Conservation (phyloP, 495 filamentous ascomycete genomes). For the Acidiella bohemica region DNA sequence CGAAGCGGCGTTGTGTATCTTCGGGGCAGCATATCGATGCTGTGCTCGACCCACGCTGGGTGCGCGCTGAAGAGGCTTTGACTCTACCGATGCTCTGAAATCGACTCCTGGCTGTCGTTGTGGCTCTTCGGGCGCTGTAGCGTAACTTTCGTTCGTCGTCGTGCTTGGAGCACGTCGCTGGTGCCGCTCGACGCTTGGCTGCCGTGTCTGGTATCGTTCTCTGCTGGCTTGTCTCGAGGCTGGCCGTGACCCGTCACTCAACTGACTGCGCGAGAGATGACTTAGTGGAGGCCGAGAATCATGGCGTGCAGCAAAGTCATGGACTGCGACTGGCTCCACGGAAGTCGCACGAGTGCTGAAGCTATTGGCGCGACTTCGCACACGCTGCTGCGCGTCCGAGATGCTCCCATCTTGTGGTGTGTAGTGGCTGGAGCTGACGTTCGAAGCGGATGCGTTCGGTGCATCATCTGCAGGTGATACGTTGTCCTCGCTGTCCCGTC, state of each 20-base stretch:
- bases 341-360: constrained; percentile 9
- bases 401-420: constrained; percentile 10
- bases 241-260: constrained; percentile 12
- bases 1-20: constrained; percentile 13
- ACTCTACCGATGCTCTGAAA: constrained; percentile 6
- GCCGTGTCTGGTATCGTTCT: constrained; percentile 9
- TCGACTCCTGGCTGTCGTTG: background rate
- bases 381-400: background rate
- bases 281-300: constrained; percentile 1
- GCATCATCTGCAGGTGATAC: constrained; percentile 18
- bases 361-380: constrained; percentile 15
- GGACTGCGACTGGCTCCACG: constrained; percentile 18
- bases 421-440: constrained; percentile 3
- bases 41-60: constrained; percentile 12
- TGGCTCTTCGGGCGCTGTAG: background rate
- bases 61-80: constrained; percentile 6
- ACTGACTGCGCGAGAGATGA: constrained; percentile 12
- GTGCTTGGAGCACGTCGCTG: constrained; percentile 7
- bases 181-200: constrained; percentile 11
- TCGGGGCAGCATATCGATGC: constrained; percentile 15
- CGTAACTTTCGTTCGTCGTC: background rate
- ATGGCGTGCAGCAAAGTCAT: constrained; percentile 19
- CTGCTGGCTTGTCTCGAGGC: constrained; percentile 10
- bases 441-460: constrained; percentile 6
- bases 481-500: constrained; percentile 21